Evolutionary conservation across 2,329 filamentous ascomycete genomes (phyloP).

Genomic region (Phyllosticta capitalensis): DNA sequence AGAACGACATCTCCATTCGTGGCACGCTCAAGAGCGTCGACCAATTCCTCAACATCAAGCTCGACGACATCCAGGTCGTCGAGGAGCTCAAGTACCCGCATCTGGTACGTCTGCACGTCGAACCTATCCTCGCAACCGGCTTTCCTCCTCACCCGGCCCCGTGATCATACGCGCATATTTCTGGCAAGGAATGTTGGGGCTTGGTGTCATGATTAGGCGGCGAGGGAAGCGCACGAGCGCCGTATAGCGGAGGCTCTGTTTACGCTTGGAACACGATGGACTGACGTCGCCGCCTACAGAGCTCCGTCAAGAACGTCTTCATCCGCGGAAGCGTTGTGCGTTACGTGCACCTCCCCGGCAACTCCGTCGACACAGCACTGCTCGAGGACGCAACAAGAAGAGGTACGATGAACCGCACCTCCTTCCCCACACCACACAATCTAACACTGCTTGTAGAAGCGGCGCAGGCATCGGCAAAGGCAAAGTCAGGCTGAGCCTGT

Average conservation of each 20-base stretch:
- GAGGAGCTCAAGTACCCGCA: slow-evolving; percentile 95
- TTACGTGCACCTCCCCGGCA: slow-evolving; percentile 79
- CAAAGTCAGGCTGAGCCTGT: slow-evolving; percentile 17
- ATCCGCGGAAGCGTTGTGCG: slow-evolving; percentile 87
- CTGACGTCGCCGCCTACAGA: slow-evolving; percentile 31
- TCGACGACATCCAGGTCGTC: slow-evolving; percentile 87
- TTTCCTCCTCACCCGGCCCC: not conserved
- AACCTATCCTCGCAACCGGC: not conserved
- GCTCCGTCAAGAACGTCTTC: slow-evolving; percentile 89
- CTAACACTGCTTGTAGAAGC: slow-evolving; percentile 16
- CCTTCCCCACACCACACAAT: not conserved
- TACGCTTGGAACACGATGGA: not conserved
- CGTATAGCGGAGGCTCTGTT: not conserved
- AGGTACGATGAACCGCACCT: slow-evolving; percentile 42
- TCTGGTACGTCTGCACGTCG: slow-evolving; percentile 45
- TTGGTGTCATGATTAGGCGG: not conserved
- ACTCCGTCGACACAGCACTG: slow-evolving; percentile 73
- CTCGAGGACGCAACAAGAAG: slow-evolving; percentile 85
- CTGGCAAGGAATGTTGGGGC: not conserved
- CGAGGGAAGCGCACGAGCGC: not conserved
- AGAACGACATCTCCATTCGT: slow-evolving; percentile 96
- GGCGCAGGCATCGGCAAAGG: slow-evolving; percentile 25
- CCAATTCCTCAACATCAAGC: slow-evolving; percentile 98
- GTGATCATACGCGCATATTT: not conserved
- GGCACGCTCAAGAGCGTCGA: slow-evolving; percentile 95